Evolutionary conservation across 352 stramenopile species (phyloP), one percentile per base, ranked within the genome.

Genomic region (Phytophthora sojae): DNA sequence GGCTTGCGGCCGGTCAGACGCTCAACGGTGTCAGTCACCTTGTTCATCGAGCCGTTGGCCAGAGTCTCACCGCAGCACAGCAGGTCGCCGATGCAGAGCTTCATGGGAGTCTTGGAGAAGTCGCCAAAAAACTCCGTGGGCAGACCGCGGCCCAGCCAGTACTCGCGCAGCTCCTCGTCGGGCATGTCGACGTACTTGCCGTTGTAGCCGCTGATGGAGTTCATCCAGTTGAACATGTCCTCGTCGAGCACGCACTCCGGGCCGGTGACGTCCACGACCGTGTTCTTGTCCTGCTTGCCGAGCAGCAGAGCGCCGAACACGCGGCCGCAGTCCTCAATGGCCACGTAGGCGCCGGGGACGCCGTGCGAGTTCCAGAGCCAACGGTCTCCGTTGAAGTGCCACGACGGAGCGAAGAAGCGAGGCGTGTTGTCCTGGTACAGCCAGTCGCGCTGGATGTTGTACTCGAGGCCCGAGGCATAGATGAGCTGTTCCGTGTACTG

Each of bases 21-120:
- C 50, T 76, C 69, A 0, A 76, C 69, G n/a, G 69, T 71, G 44
- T 76, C 69, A 7, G 69, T 68, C 25, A 76, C 69, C 44, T 64
- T 49, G 47, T 30, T 76, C 69, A 76, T 76, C n/a, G 69, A 76
- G 1, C 69, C 69, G 44, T 76, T 76, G 3, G 62, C 63, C 23
- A 76, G 26, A 11, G 58, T 76, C 57, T 76, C 69, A 49, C 68
- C 68, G 42, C 68, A 75, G 50, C 68, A 75, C 15, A 75, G 39
- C 54, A 71, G 32, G 61, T 75, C 68, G 7, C 62, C 68, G 23
- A 75, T 75, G 57, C 68, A 75, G 23, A 75, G 17, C 62, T 67
- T 71, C 68, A 75, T 71, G 6, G 68, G 68, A 15, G 70, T 25
- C 52, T 67, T 57, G 23, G 68, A 71, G 57, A 75, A 71, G 35